Evolutionary conservation across 139 green algal genomes (phyloP).

Genomic region (Picochlorum sp.): DNA sequence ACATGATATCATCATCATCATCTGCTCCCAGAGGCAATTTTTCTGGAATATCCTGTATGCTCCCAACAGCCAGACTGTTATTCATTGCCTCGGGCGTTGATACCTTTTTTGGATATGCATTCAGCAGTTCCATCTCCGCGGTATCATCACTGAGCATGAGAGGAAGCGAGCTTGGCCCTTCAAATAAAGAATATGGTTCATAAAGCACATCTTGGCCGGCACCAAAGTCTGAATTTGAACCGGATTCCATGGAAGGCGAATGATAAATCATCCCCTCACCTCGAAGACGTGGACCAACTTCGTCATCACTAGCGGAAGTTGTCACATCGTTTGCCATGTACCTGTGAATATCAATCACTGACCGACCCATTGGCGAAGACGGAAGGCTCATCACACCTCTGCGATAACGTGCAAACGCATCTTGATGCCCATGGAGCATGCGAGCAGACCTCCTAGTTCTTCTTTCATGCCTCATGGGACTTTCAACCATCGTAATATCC

Average conservation of each 20-base stretch:
- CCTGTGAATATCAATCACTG: slow-evolving; percentile 3
- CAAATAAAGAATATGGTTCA: neutral
- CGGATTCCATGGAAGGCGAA: too few species aligned
- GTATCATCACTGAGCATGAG: neutral
- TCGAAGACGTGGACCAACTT: neutral
- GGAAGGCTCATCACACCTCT: slow-evolving; percentile 1
- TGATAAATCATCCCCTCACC: too few species aligned
- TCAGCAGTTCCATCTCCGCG: neutral
- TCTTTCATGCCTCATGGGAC: neutral
- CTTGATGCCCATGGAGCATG: neutral
- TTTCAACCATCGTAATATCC: neutral
- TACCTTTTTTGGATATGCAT: neutral
- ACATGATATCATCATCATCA: neutral
- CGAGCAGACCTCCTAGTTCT: neutral
- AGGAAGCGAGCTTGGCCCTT: neutral
- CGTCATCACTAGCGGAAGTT: slow-evolving; percentile 1
- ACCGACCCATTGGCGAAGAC: neutral
- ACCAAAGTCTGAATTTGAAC: too few species aligned
- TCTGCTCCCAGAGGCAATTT: neutral
- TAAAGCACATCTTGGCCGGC: neutral
- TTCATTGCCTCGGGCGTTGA: too few species aligned
- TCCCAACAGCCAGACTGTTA: too few species aligned
- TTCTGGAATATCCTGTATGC: neutral
- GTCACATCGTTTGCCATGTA: slow-evolving; percentile 1
- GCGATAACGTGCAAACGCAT: too few species aligned